These are phyloP conservation scores for Delonix regia DNA, from an alignment of 306 rosid genomes.

Conservation along the genomic window DNA sequence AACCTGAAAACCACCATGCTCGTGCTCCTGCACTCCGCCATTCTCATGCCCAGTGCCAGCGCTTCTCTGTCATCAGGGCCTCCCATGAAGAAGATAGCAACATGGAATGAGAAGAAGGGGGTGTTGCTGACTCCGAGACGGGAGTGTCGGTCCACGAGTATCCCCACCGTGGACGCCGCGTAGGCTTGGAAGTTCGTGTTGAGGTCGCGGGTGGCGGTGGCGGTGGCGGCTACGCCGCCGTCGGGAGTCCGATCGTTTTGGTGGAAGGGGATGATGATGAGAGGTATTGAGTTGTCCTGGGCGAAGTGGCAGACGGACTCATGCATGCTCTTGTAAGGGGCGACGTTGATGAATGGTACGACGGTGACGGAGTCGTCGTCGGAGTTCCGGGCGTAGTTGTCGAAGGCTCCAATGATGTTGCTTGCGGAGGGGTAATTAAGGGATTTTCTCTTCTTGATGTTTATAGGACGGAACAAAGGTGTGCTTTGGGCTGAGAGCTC, in stretches of 20 bases:
- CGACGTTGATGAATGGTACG: slow-evolving; percentile 33
- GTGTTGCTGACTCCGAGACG: not conserved
- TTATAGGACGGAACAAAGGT: slow-evolving; percentile 35
- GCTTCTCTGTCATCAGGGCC: slow-evolving; percentile 51
- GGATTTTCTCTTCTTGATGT: not conserved
- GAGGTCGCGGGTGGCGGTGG: slow-evolving; percentile 16
- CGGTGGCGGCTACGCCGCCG: not conserved
- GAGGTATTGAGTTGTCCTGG: slow-evolving; percentile 17
- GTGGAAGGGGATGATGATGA: slow-evolving; percentile 46
- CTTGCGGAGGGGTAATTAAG: not conserved
- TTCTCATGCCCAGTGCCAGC: slow-evolving; percentile 34
- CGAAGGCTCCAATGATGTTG: slow-evolving; percentile 42
- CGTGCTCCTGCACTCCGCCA: slow-evolving; percentile 19
- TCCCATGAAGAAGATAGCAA: slow-evolving; percentile 40
- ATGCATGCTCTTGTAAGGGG: slow-evolving; percentile 49
- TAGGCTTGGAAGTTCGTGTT: slow-evolving; percentile 19
- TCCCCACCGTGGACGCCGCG: slow-evolving; percentile 46
- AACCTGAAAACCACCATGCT: slow-evolving; percentile 19
- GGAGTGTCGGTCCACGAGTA: slow-evolving; percentile 41
- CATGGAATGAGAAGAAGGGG: slow-evolving; percentile 17
- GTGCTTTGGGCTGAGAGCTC: slow-evolving; percentile 29
- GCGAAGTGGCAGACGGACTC: slow-evolving; percentile 25
- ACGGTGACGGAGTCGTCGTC: slow-evolving; percentile 12
- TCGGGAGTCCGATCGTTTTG: not conserved
- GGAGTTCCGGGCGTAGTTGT: slow-evolving; percentile 36